These are phyloP conservation scores for Tinospora cordifolia DNA, from an alignment of 164 flowering plant species.

Conservation along the genomic window DNA sequence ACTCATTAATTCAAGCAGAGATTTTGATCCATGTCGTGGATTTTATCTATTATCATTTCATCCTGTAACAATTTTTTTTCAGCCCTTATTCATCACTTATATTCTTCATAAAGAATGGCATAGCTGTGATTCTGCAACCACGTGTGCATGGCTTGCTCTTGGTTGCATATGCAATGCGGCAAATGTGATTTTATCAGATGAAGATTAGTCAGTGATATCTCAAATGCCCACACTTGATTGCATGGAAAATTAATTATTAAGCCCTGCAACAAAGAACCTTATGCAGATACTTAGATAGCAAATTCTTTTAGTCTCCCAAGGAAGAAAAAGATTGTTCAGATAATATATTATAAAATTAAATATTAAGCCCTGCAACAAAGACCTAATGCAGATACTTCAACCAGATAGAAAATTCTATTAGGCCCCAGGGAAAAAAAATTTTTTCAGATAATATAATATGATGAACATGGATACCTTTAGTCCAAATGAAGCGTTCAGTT, in stretches of 20 bases:
- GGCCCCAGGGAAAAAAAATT: background rate
- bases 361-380: background rate
- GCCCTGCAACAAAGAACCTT: background rate
- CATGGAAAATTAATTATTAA: background rate
- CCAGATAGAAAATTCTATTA: background rate
- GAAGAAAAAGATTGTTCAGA: background rate
- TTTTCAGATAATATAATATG: background rate
- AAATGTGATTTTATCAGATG: background rate
- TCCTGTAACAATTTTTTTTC: too few species aligned
- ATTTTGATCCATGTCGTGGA: too few species aligned
- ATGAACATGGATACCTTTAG: slow-evolving; percentile 60
- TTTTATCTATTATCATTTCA: too few species aligned
- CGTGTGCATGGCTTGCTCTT: too few species aligned
- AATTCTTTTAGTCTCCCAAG: background rate
- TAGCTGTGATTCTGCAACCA: too few species aligned
- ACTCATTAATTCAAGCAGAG: too few species aligned
- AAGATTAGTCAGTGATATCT: background rate
- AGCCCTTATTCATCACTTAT: too few species aligned
- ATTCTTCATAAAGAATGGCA: too few species aligned
- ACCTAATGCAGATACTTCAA: background rate
- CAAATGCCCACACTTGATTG: background rate
- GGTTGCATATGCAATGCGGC: background rate
- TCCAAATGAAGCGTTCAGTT: slow-evolving; percentile 45
- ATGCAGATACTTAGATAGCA: background rate
- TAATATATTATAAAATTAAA: background rate